Base-by-base conservation (phyloP, 257 asterid genomes). In the Ballota nigra region DNA sequence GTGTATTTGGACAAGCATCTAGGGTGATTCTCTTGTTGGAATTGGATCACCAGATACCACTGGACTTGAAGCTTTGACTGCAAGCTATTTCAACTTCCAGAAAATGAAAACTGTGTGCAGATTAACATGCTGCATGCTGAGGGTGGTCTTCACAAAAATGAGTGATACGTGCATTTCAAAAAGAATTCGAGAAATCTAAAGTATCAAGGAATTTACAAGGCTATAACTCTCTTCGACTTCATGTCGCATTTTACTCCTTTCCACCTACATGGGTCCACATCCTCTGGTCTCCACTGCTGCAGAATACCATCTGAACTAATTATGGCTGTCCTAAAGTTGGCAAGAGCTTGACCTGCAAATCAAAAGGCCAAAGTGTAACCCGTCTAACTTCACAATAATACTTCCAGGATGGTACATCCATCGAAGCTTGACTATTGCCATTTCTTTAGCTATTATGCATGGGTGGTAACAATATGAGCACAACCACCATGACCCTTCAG, bases 231-330 rank as follows among this genome's bases (percentile, higher is more conserved):
- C 80, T 83, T 86, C 18, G 94, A 85, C 80, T 91, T 91, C 22
- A 77, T 77, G 77, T 86, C 90, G 18, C 97, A 91, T 74, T 68
- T 83, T 66, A 91, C 86, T 83, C 97, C 97, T 80, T 77, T 88
- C 97, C 97, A 91, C 65, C 84, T 77, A 71, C 97, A 91, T 63
- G 96, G 97, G 57, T 91, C 87, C 60, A 75, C 83, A 43, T 91
- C 96, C 82, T 91, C 97, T 5, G 94, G 97, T 80, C 96, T 85
- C 96, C 97, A 88, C 43, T 83, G 92, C 68, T 28, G 80, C 83
- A 91, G 75, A 74, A 82, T 78, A 69, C 90, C 88, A 70, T 88
- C 94, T 62, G 97, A 86, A 77, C 84, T 84, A 51, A 78, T 67
- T 43, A 88, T 80, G 68, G 87, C 75, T 58, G 88, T 75, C 85